Base-by-base conservation (phyloP, 331 rosid genomes). In the Telfairia occidentalis region DNA sequence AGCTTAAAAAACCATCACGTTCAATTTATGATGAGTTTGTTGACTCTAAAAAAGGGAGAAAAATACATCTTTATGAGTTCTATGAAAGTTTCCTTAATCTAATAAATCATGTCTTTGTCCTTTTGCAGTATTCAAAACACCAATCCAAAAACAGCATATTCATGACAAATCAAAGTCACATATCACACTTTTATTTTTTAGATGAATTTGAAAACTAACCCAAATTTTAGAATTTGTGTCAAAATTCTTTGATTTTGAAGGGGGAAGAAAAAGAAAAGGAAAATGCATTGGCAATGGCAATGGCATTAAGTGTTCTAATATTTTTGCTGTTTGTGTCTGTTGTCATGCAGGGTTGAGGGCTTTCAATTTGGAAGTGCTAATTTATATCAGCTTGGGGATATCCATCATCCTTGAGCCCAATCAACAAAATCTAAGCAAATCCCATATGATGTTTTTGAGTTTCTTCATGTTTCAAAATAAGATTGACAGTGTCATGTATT, bases 391-490 rank as follows among this genome's bases (percentile, higher is more conserved):
- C 5, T 5, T 69, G 74, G 15, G 38, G 21, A 15, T 24, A 5
- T 2, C 53, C 35, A 67, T 42, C 21, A 42, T 5, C 73, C 40
- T 13, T 67, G 73, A 67, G 53, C 34, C 7, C 37, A 67, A 11
- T 67, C 73, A 67, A 24, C 73, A 24, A 1, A 23, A 40, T 21
- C 52, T 26, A 13, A 67, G 37, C 54, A 67, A 2, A 69, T 26
- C 55, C 74, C 55, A 69, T 24, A 69, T 67, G 37, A 67, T 40
- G 18, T 67, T 10, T 38, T 4, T 38, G 8, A 19, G 50, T 37
- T 64, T 37, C 49, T 37, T 23, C 9, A 12, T 10, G 74, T 67
- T 69, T 69, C 74, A 43, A 24, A 69, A 69, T 69, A 69, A 69
- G 54, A 10, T 42, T 40, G 35, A 11, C 48, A n/a, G 37, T 10